Evolutionary conservation across 352 stramenopile genomes (phyloP).

Genomic region (Saprolegnia parasitica): DNA sequence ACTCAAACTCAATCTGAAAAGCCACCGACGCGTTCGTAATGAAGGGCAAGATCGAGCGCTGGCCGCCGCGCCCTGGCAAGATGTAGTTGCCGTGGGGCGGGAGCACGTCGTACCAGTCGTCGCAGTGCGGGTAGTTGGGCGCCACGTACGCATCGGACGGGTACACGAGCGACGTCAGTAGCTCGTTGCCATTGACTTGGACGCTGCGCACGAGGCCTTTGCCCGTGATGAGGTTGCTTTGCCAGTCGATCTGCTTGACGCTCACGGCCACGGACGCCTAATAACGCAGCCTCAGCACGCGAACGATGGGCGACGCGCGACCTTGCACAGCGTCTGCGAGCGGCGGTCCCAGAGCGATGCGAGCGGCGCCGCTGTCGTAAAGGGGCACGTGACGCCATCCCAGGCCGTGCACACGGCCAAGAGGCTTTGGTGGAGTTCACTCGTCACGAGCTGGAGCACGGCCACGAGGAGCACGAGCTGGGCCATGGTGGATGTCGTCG

Average conservation of each 20-base stretch:
- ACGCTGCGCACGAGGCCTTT: conserved; percentile 56
- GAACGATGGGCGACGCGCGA: conserved; percentile 28
- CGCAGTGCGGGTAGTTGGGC: conserved; percentile 76
- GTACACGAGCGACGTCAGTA: conserved; percentile 48
- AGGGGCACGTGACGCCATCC: conserved; percentile 42
- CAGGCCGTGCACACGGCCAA: conserved; percentile 17
- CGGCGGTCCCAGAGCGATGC: conserved; percentile 44
- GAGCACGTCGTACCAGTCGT: conserved; percentile 82
- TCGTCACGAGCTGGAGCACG: too few species aligned
- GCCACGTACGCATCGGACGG: conserved; percentile 62
- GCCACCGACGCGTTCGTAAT: conserved; percentile 42
- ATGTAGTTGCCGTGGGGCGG: conserved; percentile 71
- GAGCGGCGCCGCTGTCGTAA: conserved; percentile 47
- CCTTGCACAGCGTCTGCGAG: conserved; percentile 71
- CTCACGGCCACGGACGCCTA: conserved; percentile 67
- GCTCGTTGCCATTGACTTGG: conserved; percentile 53
- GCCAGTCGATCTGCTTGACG: conserved; percentile 83
- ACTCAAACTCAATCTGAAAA: conserved; percentile 53
- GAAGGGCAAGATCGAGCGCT: conserved; percentile 53
- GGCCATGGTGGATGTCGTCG: too few species aligned
- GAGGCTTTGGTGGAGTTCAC: conserved; percentile 22
- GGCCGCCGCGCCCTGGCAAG: conserved; percentile 49
- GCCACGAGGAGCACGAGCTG: too few species aligned
- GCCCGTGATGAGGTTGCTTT: conserved; percentile 41
- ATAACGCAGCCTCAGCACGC: not conserved